Evolutionary conservation across 371 early-diverging fungal genomes (phyloP).

Genomic region (Apophysomyces variabilis): DNA sequence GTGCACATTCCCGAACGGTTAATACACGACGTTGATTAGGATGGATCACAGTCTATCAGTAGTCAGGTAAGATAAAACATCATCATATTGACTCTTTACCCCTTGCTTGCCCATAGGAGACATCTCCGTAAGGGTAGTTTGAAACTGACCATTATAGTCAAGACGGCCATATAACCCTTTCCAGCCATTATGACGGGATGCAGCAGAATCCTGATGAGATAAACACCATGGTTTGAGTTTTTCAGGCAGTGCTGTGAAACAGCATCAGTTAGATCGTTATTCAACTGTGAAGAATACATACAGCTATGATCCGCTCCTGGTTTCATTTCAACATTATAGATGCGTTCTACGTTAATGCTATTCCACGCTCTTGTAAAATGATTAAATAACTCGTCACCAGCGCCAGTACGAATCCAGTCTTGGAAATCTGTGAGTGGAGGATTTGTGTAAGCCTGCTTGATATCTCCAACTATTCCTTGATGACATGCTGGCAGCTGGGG

Average conservation of each 20-base stretch:
- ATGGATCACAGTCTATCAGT: slow-evolving; percentile 31
- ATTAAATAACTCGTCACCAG: slow-evolving; percentile 32
- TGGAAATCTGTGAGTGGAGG: slow-evolving; percentile 57
- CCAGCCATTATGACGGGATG: slow-evolving; percentile 57
- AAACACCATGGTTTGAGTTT: slow-evolving; percentile 59
- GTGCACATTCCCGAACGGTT: slow-evolving; percentile 62
- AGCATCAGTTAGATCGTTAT: background rate
- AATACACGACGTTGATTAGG: slow-evolving; percentile 60
- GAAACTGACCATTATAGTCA: slow-evolving; percentile 53
- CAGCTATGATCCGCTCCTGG: slow-evolving; percentile 56
- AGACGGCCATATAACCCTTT: slow-evolving; percentile 60
- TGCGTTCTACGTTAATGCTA: slow-evolving; percentile 46
- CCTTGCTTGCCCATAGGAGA: slow-evolving; percentile 63
- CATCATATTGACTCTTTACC: slow-evolving; percentile 15
- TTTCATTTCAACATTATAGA: slow-evolving; percentile 46
- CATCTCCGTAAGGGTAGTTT: slow-evolving; percentile 58
- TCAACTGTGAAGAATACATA: slow-evolving; percentile 21
- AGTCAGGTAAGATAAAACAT: too few relatives aligned
- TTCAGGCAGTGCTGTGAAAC: slow-evolving; percentile 43
- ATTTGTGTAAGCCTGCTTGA: slow-evolving; percentile 33
- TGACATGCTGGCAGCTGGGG: slow-evolving; percentile 7
- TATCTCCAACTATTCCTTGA: slow-evolving; percentile 34
- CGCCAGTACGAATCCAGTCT: slow-evolving; percentile 37
- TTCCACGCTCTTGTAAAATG: slow-evolving; percentile 53
- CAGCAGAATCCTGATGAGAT: slow-evolving; percentile 47